Base-by-base conservation (phyloP, 306 rosid species). In the Castanopsis chinensis region DNA sequence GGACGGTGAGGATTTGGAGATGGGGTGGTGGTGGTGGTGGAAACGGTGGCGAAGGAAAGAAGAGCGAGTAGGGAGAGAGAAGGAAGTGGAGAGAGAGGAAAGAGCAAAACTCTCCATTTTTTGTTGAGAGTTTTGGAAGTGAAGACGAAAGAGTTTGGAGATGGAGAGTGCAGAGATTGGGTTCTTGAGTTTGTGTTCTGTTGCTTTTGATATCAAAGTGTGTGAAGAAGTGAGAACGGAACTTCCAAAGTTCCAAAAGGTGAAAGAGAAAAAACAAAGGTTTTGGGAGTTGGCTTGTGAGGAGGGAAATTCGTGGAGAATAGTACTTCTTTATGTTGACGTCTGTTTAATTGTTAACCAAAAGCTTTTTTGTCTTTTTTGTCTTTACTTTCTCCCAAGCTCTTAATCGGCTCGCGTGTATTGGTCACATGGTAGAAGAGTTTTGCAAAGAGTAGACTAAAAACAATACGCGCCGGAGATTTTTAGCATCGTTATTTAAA, bases 41-140 rank as follows among this genome's bases (percentile, higher is more conserved):
- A 75, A 49, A 49, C 53, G 53, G 4, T 12, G 69, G 41, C 13
- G 71, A 11, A 76, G 64, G 2, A 25, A 51, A 78, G 83, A 77
- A 13, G 71, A 15, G 77, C 69, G 76, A 53, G 80, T 51, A 18
- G 84, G 60, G 68, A 28, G 75, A 15, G 90, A 69, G 35, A 83
- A 80, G 21, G 90, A 32, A 28, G 82, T 30, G 76, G 89, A 87
- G 80, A 74, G 88, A 9, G 87, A 80, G 68, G 83, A 84, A 14
- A 85, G 80, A 65, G 87, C 89, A 6, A 84, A 59, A 82, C 89
- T 86, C 89, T 86, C 92, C 92, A 88, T 88, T 5, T 33, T 64
- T 18, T 7, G 74, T 6, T 49, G 43, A 37, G 45, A 41, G 45
- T 41, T 41, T 41, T 64, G 35, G 52, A 71, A 20, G 18, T 41